These are phyloP conservation scores for Hypoxylon sp. DNA, from an alignment of 2,329 filamentous ascomycete species.

Conservation along the genomic window DNA sequence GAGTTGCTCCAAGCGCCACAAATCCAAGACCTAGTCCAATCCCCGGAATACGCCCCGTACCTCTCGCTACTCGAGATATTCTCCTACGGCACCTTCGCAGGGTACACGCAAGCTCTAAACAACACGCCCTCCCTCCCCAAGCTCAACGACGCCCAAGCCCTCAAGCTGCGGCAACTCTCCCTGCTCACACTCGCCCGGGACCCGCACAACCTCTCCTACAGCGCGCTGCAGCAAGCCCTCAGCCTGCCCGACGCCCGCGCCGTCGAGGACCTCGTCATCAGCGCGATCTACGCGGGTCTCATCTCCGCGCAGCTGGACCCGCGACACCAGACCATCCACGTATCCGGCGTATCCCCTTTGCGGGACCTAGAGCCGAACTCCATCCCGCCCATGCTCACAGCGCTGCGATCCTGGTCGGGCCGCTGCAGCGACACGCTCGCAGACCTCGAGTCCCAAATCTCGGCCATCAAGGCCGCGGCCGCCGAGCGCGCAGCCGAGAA, in stretches of 20 bases:
- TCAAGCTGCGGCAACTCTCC: conserved; percentile 92
- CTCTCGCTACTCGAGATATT: conserved; percentile 87
- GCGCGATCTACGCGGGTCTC: conserved; percentile 88
- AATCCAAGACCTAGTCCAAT: conserved; percentile 78
- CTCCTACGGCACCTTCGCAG: conserved; percentile 88
- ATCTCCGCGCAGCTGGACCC: conserved; percentile 88
- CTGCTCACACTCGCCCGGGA: conserved; percentile 84
- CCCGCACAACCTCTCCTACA: conserved; percentile 79
- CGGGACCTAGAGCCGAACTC: conserved; percentile 85
- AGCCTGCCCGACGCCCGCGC: conserved; percentile 76
- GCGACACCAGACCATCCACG: conserved; percentile 78
- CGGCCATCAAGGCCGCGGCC: conserved; percentile 73
- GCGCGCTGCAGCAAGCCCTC: conserved; percentile 75
- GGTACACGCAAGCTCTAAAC: conserved; percentile 69
- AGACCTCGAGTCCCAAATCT: conserved; percentile 83
- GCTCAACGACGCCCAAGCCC: conserved; percentile 79
- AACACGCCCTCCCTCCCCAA: conserved; percentile 69
- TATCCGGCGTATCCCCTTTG: conserved; percentile 85
- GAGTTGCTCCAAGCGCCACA: conserved; percentile 89
- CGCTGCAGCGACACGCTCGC: conserved; percentile 81
- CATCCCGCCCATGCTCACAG: conserved; percentile 76
- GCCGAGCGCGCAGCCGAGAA: conserved; percentile 66
- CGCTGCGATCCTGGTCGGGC: conserved; percentile 81
- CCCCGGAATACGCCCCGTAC: conserved; percentile 72
- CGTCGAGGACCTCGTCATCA: conserved; percentile 89